These are phyloP conservation scores for Calonectria leucothoes DNA, from an alignment of 2,329 filamentous ascomycete species.

Conservation along the genomic window DNA sequence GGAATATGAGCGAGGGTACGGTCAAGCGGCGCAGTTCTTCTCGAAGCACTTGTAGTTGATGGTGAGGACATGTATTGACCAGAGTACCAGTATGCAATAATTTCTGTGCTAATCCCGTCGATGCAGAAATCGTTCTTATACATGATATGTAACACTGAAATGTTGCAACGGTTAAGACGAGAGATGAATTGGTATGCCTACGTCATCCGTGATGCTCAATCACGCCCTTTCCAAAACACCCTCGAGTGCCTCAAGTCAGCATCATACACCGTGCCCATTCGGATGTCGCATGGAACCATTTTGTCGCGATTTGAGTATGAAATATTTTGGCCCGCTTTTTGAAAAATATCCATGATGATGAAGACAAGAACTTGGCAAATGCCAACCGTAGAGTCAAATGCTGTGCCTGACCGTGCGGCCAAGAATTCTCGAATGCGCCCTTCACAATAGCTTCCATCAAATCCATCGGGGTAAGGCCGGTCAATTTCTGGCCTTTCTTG, in stretches of 20 bases:
- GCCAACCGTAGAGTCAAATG: not conserved
- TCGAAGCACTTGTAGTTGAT: slow-evolving; percentile 50
- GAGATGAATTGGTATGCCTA: too few relatives aligned
- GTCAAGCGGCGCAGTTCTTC: slow-evolving; percentile 56
- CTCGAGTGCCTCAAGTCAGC: not conserved
- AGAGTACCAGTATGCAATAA: not conserved
- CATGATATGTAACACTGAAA: too few relatives aligned
- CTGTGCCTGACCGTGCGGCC: not conserved
- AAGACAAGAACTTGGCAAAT: not conserved
- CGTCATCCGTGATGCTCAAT: not conserved
- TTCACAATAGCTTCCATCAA: not conserved
- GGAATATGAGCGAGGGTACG: slow-evolving; percentile 63
- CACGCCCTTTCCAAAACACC: not conserved
- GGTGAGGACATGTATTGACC: not conserved
- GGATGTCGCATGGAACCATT: not conserved
- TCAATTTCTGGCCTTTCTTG: not conserved
- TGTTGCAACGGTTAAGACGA: not conserved
- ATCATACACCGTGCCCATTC: not conserved
- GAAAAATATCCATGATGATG: not conserved
- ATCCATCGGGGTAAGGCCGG: not conserved
- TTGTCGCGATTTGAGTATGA: too few relatives aligned
- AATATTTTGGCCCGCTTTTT: not conserved
- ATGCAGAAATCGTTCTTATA: too few relatives aligned
- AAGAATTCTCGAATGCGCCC: not conserved
- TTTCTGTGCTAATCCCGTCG: too few relatives aligned